These are phyloP conservation scores for Lolium perenne DNA, from an alignment of 176 grass and related monocot species.

Conservation along the genomic window DNA sequence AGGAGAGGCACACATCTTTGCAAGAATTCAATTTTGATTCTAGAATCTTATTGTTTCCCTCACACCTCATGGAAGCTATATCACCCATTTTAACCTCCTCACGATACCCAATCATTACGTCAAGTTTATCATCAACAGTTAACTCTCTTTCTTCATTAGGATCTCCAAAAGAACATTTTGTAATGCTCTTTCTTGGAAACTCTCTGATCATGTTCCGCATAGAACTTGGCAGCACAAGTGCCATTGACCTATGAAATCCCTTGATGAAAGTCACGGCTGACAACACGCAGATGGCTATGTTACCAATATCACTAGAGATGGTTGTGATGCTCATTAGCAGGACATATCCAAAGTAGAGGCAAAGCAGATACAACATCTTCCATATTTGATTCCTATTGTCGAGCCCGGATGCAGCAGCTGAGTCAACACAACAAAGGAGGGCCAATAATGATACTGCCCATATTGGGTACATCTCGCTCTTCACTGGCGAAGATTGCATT, in stretches of 20 bases:
- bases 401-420: neutral
- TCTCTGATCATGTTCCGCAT: too few relatives aligned
- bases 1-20: neutral
- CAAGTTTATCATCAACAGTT: too few relatives aligned
- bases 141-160: too few relatives aligned
- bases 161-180: too few relatives aligned
- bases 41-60: too few relatives aligned
- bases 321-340: neutral
- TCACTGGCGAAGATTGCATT: conserved; percentile 3
- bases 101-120: too few relatives aligned
- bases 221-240: neutral
- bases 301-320: conserved; percentile 10
- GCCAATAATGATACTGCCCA: conserved; percentile 3
- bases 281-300: neutral
- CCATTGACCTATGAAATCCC: conserved; percentile 16
- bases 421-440: neutral
- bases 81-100: too few relatives aligned
- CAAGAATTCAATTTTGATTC: too few relatives aligned
- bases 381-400: neutral
- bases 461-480: conserved; percentile 29
- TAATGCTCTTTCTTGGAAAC: too few relatives aligned
- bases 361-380: neutral
- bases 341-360: conserved; percentile 7
- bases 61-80: too few relatives aligned
- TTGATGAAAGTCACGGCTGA: neutral